Evolutionary conservation across 2,329 filamentous ascomycete species (phyloP).

Genomic region (Cladosporium cucumerinum): DNA sequence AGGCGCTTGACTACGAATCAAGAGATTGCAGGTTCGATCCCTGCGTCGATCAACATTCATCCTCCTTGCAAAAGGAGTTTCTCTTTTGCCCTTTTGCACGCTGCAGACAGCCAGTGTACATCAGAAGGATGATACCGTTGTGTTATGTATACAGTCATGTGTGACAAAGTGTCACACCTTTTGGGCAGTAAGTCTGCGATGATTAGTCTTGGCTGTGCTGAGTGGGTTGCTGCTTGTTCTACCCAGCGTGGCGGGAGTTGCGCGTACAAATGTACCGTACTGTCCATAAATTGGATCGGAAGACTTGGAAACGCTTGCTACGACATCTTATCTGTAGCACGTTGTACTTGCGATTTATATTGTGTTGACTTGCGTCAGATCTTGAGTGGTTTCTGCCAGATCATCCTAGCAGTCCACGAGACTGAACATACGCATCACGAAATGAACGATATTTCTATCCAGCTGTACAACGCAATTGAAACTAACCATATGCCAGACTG

Average conservation of each 20-base stretch:
- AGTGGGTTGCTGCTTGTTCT: too few species aligned
- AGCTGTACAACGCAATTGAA: background rate
- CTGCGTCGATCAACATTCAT: conserved; percentile 13
- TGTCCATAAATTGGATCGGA: too few species aligned
- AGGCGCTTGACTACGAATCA: conserved; percentile 54
- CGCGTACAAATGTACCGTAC: background rate
- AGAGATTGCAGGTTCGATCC: conserved; percentile 20
- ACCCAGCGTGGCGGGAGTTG: background rate
- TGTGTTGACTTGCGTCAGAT: background rate
- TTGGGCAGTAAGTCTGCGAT: background rate
- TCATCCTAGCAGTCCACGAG: background rate
- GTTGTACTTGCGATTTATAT: too few species aligned
- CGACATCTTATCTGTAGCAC: too few species aligned
- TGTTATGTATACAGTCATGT: too few species aligned
- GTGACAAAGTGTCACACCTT: background rate
- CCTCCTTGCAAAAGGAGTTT: background rate
- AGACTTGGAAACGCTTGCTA: too few species aligned
- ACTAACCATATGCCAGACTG: too few species aligned
- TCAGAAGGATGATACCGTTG: too few species aligned
- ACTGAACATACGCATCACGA: background rate
- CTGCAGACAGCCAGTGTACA: background rate
- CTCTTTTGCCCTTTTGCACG: background rate
- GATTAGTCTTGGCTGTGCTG: background rate
- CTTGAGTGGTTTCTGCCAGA: background rate
- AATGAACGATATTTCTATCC: too few species aligned